These are phyloP conservation scores for Flammula alnicola DNA, from an alignment of 1,284 basidiomycete species.

Conservation along the genomic window DNA sequence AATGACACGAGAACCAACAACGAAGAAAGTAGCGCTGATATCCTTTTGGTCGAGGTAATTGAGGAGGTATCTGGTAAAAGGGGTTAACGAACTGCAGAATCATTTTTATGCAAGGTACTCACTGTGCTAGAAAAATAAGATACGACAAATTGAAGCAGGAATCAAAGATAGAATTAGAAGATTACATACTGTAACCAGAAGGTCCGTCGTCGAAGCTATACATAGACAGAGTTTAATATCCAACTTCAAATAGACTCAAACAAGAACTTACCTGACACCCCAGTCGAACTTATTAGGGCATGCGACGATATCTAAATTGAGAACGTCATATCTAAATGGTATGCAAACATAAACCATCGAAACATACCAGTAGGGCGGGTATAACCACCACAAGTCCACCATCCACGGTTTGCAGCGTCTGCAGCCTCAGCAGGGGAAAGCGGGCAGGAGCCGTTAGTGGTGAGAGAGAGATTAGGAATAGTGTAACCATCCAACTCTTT, in stretches of 20 bases:
- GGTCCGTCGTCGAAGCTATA: conserved; percentile 85
- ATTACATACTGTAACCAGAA: conserved; percentile 71
- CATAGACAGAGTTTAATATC: conserved; percentile 12
- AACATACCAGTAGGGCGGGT: conserved; percentile 56
- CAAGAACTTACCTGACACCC: conserved; percentile 62
- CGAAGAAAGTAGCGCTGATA: conserved; percentile 88
- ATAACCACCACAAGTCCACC: conserved; percentile 91
- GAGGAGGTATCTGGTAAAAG: conserved; percentile 57
- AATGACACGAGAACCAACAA: conserved; percentile 89
- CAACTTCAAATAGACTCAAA: not conserved
- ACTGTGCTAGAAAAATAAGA: conserved; percentile 48
- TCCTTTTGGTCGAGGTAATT: conserved; percentile 69
- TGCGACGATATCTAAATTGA: conserved; percentile 49
- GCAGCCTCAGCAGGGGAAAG: conserved; percentile 62
- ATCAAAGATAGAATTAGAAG: conserved; percentile 8
- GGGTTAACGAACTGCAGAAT: conserved; percentile 10
- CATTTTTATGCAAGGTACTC: conserved; percentile 26
- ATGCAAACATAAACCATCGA: conserved; percentile 1
- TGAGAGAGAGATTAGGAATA: conserved; percentile 68
- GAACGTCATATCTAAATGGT: not conserved
- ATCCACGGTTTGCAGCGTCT: conserved; percentile 65
- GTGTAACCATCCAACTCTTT: conserved; percentile 72
- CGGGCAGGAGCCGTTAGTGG: conserved; percentile 68
- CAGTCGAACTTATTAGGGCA: conserved; percentile 85
- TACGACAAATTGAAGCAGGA: conserved; percentile 7